Percentiles rank a stretch among this genome's conserved stretches.
These are phyloP conservation scores for Moricandia arvensis DNA, from an alignment of 345 rosid genomes.

Conservation along the genomic window DNA sequence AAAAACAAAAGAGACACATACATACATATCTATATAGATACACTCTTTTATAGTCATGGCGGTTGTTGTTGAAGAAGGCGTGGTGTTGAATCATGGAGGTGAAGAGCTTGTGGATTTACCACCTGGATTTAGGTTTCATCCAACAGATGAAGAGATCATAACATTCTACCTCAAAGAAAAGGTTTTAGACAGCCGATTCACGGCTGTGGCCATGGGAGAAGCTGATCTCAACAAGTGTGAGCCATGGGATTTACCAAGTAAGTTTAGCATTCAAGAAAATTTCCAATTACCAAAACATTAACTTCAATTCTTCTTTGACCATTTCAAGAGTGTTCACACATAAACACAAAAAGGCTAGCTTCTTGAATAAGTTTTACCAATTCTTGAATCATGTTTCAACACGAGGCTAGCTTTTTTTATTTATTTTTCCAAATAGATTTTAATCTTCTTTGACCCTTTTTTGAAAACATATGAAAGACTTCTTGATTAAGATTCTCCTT, in stretches of 20 bases:
- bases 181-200: constrained; percentile 58
- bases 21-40: background rate
- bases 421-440: background rate
- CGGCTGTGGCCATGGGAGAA: constrained; percentile 74
- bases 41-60: constrained; percentile 42
- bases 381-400: constrained; percentile 11
- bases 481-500: constrained; percentile 21
- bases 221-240: constrained; percentile 94
- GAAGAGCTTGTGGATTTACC: constrained; percentile 70
- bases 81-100: constrained; percentile 44
- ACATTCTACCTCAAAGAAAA: constrained; percentile 65
- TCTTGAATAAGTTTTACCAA: constrained; percentile 19
- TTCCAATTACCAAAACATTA: background rate
- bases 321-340: constrained; percentile 24
- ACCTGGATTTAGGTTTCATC: constrained; percentile 94
- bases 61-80: constrained; percentile 46
- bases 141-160: constrained; percentile 89
- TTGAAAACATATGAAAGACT: background rate
- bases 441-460: constrained; percentile 14
- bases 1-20: background rate
- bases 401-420: background rate
- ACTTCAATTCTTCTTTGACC: constrained; percentile 14
- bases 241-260: constrained; percentile 95
- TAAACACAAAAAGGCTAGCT: constrained; percentile 15
- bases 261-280: constrained; percentile 8